Evolutionary conservation across 345 rosid genomes (phyloP).

Genomic region (Populus pruinosa): DNA sequence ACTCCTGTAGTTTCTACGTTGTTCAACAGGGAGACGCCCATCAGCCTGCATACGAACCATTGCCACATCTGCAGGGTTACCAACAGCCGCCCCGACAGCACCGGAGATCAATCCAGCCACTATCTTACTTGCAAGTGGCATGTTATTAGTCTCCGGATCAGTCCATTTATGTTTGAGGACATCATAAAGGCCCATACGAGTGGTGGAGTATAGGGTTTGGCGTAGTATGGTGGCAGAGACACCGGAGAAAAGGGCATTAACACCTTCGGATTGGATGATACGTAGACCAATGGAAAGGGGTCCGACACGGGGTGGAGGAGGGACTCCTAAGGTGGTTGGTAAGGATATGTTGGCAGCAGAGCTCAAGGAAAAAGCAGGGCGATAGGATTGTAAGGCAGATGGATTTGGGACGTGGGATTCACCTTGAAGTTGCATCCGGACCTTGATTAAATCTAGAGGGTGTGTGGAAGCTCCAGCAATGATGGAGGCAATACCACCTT

Average conservation of each 20-base stretch:
- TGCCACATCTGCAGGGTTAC: constrained; percentile 19
- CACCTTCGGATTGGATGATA: constrained; percentile 15
- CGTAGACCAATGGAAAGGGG: constrained; percentile 12
- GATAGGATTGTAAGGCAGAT: not conserved
- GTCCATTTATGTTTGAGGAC: constrained; percentile 14
- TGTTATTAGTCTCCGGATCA: not conserved
- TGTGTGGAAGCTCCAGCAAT: constrained; percentile 19
- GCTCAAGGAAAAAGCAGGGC: not conserved
- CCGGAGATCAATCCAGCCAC: constrained; percentile 6
- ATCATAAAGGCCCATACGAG: constrained; percentile 20
- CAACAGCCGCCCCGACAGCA: constrained; percentile 10
- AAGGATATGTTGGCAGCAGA: not conserved
- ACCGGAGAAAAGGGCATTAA: constrained; percentile 7
- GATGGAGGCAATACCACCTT: constrained; percentile 22
- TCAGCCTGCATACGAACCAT: constrained; percentile 22
- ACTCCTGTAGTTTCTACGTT: constrained; percentile 16
- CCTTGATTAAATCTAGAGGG: constrained; percentile 23
- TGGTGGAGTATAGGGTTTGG: constrained; percentile 19
- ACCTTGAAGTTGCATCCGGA: constrained; percentile 19
- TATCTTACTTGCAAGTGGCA: constrained; percentile 14
- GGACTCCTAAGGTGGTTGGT: not conserved
- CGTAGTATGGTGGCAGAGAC: constrained; percentile 15
- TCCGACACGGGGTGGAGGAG: constrained; percentile 4
- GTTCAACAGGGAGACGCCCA: constrained; percentile 14
- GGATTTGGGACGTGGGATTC: constrained; percentile 10